Conservation (phyloP, 192 early-diverging fungal genomes). For the Rhizoclosmatium sp. region DNA sequence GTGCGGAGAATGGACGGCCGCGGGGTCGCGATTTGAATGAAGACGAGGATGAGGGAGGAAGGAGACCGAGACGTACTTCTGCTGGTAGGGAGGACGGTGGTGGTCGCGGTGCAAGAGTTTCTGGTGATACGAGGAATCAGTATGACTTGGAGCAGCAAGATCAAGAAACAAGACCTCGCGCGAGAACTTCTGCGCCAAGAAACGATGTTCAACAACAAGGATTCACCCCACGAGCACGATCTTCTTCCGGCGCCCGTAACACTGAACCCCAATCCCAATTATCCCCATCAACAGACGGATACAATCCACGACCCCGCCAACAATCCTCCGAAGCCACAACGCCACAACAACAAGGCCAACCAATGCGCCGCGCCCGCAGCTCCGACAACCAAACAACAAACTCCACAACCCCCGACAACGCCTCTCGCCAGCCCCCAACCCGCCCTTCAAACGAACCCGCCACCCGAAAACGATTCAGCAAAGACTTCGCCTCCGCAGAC, state of each 20-base stretch:
- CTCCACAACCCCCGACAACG: not conserved
- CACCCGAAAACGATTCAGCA: not conserved
- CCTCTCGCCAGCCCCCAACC: not conserved
- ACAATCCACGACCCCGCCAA: not conserved
- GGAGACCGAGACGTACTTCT: not conserved
- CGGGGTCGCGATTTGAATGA: not conserved
- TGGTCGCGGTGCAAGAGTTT: not conserved
- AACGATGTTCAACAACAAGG: too few species aligned
- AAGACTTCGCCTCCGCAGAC: not conserved
- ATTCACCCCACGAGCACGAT: too few species aligned
- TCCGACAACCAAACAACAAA: not conserved
- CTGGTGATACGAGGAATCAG: too few species aligned
- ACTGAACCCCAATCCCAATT: too few species aligned
- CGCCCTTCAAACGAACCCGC: not conserved
- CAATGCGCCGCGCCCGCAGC: not conserved
- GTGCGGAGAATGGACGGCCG: too few species aligned
- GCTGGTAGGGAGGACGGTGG: not conserved
- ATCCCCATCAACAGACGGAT: too few species aligned
- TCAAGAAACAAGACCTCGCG: too few species aligned
- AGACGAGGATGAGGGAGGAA: not conserved
- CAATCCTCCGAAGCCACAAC: not conserved
- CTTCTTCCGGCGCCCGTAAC: too few species aligned
- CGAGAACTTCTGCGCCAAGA: too few species aligned
- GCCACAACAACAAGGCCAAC: not conserved
- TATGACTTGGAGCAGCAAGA: too few species aligned